Evolutionary conservation across 2,329 filamentous ascomycete genomes (phyloP).

Genomic region (Ceratocystiopsis sp.): DNA sequence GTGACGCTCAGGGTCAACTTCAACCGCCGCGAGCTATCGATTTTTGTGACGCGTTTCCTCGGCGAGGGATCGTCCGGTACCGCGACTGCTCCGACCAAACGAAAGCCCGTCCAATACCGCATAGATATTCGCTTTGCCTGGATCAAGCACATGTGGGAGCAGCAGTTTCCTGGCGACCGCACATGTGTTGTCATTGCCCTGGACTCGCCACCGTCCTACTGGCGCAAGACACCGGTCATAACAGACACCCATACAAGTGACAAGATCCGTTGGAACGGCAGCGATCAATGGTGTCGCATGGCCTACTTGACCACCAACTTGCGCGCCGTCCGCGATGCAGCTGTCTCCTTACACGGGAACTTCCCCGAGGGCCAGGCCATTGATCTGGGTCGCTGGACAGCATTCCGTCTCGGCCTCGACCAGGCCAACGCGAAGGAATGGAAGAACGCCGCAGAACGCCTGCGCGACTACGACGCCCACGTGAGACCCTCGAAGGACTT

Average conservation of each 20-base stretch:
- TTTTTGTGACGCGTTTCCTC: constrained; percentile 4
- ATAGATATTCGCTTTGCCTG: constrained; percentile 27
- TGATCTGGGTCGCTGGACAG: constrained; percentile 40
- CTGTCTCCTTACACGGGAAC: constrained; percentile 18
- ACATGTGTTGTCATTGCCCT: constrained; percentile 30
- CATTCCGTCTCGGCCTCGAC: constrained; percentile 30
- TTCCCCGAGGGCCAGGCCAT: constrained; percentile 22
- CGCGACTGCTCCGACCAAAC: neutral
- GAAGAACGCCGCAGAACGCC: constrained; percentile 28
- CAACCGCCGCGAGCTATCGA: neutral
- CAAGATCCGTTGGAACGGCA: constrained; percentile 20
- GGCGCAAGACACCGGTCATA: constrained; percentile 19
- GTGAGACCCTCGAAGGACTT: constrained; percentile 4
- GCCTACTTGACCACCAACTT: constrained; percentile 25
- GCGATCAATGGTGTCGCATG: constrained; percentile 31
- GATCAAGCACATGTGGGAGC: constrained; percentile 26
- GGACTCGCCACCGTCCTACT: constrained; percentile 30
- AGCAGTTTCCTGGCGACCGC: constrained; percentile 15
- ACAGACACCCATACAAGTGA: constrained; percentile 17
- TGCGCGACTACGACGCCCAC: constrained; percentile 57
- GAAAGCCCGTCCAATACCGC: constrained; percentile 18
- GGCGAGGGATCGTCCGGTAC: neutral
- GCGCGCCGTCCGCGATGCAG: constrained; percentile 15
- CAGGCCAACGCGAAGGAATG: constrained; percentile 13
- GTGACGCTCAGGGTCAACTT: constrained; percentile 10